phyloP scores from a whole-genome alignment of 2,329 filamentous ascomycete genomes.

The Macrophomina phaseolina region DNA sequence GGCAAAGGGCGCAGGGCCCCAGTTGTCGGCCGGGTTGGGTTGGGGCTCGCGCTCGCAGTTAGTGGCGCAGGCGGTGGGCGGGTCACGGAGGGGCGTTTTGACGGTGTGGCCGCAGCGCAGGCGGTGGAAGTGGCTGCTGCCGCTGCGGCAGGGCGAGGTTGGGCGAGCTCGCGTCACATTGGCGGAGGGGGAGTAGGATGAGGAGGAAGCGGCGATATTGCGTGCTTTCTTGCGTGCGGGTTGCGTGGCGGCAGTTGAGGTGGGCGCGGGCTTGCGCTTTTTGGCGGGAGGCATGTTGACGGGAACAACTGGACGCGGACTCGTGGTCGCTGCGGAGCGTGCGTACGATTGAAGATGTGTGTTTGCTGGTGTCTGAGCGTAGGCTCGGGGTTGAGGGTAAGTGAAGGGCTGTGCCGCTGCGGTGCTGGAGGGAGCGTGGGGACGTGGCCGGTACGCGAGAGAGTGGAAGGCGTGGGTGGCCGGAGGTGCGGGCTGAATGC shows the following conservation, averaged over 20 bases:
- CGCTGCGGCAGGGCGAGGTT: background rate
- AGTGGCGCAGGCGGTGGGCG: background rate
- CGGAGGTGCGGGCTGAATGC: no score
- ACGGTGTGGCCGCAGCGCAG: slow-evolving; percentile 13
- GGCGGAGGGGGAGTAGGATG: background rate
- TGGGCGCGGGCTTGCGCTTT: no score
- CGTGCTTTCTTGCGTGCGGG: background rate
- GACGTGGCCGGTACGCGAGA: no score
- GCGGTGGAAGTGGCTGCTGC: slow-evolving; percentile 19
- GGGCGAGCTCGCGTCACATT: background rate
- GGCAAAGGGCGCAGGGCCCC: background rate
- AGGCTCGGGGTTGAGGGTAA: no score
- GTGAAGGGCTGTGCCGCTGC: no score
- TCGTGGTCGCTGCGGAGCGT: no score
- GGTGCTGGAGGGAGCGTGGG: no score
- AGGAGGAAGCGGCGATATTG: background rate
- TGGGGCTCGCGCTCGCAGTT: background rate
- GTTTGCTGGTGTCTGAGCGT: no score
- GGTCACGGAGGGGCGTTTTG: background rate
- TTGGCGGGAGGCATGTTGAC: no score
- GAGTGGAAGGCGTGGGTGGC: no score
- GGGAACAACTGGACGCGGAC: no score
- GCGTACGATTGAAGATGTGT: no score
- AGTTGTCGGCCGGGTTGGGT: background rate
- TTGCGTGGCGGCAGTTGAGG: background rate